Base-by-base conservation (phyloP, 169 alveolate species). In the Eimeria zaria region DNA sequence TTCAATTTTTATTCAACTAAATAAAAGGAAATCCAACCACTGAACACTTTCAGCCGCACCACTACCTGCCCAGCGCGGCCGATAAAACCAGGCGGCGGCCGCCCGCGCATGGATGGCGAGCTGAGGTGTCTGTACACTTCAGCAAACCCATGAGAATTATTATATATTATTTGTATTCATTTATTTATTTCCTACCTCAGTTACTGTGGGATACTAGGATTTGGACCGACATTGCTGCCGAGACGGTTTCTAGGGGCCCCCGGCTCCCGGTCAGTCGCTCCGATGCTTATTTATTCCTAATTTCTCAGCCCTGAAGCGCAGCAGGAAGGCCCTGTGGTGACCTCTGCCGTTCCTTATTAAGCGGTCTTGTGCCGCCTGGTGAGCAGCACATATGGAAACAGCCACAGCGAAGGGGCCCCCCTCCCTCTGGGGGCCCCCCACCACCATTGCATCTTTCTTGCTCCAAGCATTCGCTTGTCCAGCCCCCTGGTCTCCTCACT, bases 341-440 rank as follows among this genome's bases (percentile, higher is more conserved):
- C 41, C 12, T 46, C 24, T 78, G 0, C 9, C 44, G 18, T 27
- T n/a, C 62, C 5, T 22, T 24, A 8, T 24, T 48, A 44, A 27
- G 33, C 7, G 62, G 88, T 41, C 44, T n/a, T 44, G 41, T 78
- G 88, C 88, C 18, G 88, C 67, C n/a, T 51, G 27, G 91, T 39
- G 30, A 74, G 91, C 93, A 85, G 44, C 20, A 11, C 76, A 6
- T 30, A 85, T 85, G 93, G 93, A 85, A 55, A 41, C 80, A 39
- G 93, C 76, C 27, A 55, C 93, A 7, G 22, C 93, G 36, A 30
- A 22, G 62, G 93, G 80, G 76, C 78, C 80, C 81, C 93, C 93
- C n/a, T 85, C 93, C 39, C 80, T 55, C 64, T 85, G 93, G 93
- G 93, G 93, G 81, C 93, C 93, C 93, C 93, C 93, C 53, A 39